Evolutionary conservation across 2,329 filamentous ascomycete species (phyloP).

Genomic region (Corinectria fuckeliana): DNA sequence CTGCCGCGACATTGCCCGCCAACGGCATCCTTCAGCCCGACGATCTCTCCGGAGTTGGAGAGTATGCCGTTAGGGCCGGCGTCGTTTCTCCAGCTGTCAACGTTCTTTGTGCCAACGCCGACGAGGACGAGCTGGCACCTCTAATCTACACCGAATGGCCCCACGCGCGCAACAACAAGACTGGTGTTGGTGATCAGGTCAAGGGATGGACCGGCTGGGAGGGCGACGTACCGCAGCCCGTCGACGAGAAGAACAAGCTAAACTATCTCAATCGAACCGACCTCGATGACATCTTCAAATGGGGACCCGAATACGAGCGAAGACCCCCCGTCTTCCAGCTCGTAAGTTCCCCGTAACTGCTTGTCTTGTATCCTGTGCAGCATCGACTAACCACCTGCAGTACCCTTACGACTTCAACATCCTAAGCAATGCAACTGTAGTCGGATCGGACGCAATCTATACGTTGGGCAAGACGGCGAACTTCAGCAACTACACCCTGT

Average conservation of each 20-base stretch:
- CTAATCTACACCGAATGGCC: constrained; percentile 71
- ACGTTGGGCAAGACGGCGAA: constrained; percentile 61
- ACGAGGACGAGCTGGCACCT: constrained; percentile 62
- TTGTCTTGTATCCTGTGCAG: constrained; percentile 24
- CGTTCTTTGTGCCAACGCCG: constrained; percentile 74
- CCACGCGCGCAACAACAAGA: constrained; percentile 43
- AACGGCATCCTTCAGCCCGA: constrained; percentile 76
- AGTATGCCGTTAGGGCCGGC: constrained; percentile 71
- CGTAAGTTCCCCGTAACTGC: constrained; percentile 44
- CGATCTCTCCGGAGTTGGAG: constrained; percentile 68
- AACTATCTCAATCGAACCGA: constrained; percentile 61
- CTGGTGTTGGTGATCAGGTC: constrained; percentile 43
- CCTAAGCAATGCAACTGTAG: constrained; percentile 59
- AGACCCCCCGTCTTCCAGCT: constrained; percentile 60
- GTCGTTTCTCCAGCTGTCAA: constrained; percentile 75
- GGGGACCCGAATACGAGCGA: constrained; percentile 60
- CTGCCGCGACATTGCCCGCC: constrained; percentile 63
- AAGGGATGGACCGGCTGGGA: constrained; percentile 47
- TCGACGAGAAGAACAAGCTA: constrained; percentile 28
- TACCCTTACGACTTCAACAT: constrained; percentile 71
- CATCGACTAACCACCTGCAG: constrained; percentile 38
- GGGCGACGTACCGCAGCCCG: constrained; percentile 44
- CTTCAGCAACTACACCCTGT: constrained; percentile 66
- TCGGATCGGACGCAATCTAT: constrained; percentile 63
- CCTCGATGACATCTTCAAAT: constrained; percentile 75